Conservation (phyloP, 75 land plant species). For the Cupressus sempervirens region DNA sequence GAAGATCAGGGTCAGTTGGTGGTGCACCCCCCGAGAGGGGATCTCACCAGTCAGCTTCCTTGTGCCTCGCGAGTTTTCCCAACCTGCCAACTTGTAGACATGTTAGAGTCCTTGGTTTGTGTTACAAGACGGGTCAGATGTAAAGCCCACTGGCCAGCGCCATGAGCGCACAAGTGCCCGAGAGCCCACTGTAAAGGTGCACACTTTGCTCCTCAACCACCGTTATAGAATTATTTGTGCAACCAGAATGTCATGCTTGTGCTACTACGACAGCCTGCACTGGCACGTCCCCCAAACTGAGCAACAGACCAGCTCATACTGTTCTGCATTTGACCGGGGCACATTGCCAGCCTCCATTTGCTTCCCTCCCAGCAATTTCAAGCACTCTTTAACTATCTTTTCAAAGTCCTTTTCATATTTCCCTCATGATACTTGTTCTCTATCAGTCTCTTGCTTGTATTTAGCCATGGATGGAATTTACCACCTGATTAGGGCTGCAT, state of each 20-base stretch:
- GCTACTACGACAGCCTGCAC: slow-evolving; percentile 8
- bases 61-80: neutral
- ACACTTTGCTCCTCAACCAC: neutral
- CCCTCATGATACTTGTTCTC: no score
- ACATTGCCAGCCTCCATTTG: no score
- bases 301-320: neutral
- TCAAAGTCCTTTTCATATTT: no score
- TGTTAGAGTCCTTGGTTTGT: slow-evolving; percentile 11
- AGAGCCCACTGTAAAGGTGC: neutral
- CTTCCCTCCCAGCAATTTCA: no score
- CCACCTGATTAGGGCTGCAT: no score
- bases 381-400: no score
- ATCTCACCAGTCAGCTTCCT: neutral
- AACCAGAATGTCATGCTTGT: neutral
- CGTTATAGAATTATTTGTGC: neutral
- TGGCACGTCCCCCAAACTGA: slow-evolving; percentile 6
- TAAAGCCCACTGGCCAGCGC: slow-evolving; percentile 17
- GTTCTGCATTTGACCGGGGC: neutral
- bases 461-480: no score
- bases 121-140: slow-evolving; percentile 38
- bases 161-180: slow-evolving; percentile 1
- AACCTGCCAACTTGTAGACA: neutral
- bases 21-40: no score
- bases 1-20: neutral
- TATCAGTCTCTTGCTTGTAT: no score